Evolutionary conservation across 257 asterid genomes (phyloP).

Genomic region (Echium plantagineum): DNA sequence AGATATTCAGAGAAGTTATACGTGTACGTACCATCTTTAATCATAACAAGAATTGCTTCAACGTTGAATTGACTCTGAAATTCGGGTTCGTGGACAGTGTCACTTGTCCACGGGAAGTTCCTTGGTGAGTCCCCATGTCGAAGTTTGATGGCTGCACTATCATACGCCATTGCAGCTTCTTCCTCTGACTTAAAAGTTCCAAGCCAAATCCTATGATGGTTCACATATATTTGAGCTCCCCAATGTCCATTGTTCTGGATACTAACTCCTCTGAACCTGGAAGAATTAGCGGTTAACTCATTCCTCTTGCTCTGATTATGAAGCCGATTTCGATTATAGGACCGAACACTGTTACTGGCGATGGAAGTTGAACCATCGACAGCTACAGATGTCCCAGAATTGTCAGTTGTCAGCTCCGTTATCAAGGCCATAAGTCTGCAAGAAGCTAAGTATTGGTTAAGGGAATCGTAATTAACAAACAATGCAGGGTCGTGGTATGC

Average conservation of each 20-base stretch:
- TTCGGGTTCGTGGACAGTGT: constrained; percentile 20
- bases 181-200: constrained; percentile 30
- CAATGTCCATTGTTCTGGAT: constrained; percentile 67
- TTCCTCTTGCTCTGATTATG: background rate
- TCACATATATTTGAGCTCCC: constrained; percentile 74
- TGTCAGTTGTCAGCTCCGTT: background rate
- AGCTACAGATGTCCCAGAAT: no score
- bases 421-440: background rate
- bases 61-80: constrained; percentile 43
- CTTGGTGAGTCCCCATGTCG: constrained; percentile 27
- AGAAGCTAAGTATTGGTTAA: background rate
- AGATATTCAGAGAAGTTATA: constrained; percentile 30
- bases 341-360: no score
- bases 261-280: constrained; percentile 70
- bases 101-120: constrained; percentile 44
- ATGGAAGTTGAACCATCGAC: no score
- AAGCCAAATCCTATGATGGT: constrained; percentile 61
- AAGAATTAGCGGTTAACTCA: background rate
- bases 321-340: background rate
- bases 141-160: constrained; percentile 48
- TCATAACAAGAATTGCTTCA: constrained; percentile 40
- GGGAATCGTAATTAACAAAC: no score
- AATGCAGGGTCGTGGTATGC: no score
- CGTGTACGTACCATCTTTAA: constrained; percentile 52
- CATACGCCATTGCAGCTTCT: constrained; percentile 69